phyloP scores from a whole-genome alignment of 352 stramenopile species.

The Blastocystis sp. region DNA sequence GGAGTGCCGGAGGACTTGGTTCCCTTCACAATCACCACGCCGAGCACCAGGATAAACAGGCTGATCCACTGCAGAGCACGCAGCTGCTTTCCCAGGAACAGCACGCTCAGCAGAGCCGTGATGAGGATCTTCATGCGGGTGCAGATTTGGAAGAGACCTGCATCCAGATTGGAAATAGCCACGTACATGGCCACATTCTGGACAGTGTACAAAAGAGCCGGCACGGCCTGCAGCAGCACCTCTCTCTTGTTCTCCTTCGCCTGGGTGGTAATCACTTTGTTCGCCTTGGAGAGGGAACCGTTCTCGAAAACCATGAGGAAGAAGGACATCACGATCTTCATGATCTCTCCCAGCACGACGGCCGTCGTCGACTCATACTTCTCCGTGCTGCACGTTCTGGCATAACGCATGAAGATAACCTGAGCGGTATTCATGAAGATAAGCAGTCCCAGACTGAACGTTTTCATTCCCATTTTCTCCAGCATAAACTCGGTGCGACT shows the following conservation, averaged over 20 bases:
- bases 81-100: slow-evolving; percentile 78
- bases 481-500: too few relatives aligned
- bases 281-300: slow-evolving; percentile 12
- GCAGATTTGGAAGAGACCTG: slow-evolving; percentile 82
- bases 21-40: slow-evolving; percentile 77
- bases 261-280: slow-evolving; percentile 70
- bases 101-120: slow-evolving; percentile 81
- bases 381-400: slow-evolving; percentile 65
- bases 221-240: slow-evolving; percentile 80
- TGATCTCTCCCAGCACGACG: slow-evolving; percentile 76
- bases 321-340: slow-evolving; percentile 80
- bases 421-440: slow-evolving; percentile 75
- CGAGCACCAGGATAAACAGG: slow-evolving; percentile 78
- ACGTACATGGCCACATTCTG: slow-evolving; percentile 84
- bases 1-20: background rate
- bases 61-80: slow-evolving; percentile 78
- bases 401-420: slow-evolving; percentile 75
- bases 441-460: slow-evolving; percentile 72
- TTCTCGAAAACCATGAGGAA: slow-evolving; percentile 57
- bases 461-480: slow-evolving; percentile 68
- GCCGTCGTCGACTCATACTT: slow-evolving; percentile 81
- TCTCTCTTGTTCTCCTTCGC: slow-evolving; percentile 76
- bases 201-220: slow-evolving; percentile 81
- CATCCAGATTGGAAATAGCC: slow-evolving; percentile 81
- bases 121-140: slow-evolving; percentile 86